Evolutionary conservation across 805 yeast genomes (phyloP).

Genomic region (Sugiyamaella boreocaroliniensis): DNA sequence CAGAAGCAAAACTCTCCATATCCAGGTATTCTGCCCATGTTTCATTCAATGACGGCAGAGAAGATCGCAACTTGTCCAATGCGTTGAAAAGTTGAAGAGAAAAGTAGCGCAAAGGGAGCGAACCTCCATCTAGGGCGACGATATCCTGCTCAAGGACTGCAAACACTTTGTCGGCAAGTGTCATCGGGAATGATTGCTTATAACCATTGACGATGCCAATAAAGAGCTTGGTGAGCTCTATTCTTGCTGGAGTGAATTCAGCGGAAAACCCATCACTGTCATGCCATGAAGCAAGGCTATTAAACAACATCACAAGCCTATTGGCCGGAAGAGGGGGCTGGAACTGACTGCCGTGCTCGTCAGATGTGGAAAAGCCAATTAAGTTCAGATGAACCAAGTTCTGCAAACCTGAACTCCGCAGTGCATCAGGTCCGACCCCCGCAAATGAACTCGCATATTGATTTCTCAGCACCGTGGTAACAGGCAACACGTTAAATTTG

Average conservation of each 20-base stretch:
- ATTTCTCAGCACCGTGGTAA: slow-evolving; percentile 46
- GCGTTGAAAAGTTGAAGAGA: slow-evolving; percentile 40
- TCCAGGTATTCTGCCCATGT: not conserved
- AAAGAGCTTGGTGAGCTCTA: slow-evolving; percentile 45
- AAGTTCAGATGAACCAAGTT: slow-evolving; percentile 44
- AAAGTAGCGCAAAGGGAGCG: slow-evolving; percentile 39
- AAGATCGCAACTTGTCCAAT: slow-evolving; percentile 17
- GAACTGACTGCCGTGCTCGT: slow-evolving; percentile 21
- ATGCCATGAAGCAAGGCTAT: slow-evolving; percentile 49
- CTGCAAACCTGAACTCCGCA: slow-evolving; percentile 1
- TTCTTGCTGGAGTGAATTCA: slow-evolving; percentile 45
- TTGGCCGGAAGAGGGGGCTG: slow-evolving; percentile 52
- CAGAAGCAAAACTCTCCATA: not conserved
- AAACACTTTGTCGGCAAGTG: slow-evolving; percentile 8
- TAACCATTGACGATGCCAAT: slow-evolving; percentile 3
- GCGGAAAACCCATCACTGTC: slow-evolving; percentile 57
- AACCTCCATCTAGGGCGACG: slow-evolving; percentile 4
- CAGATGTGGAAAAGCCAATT: slow-evolving; percentile 40
- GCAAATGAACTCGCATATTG: slow-evolving; percentile 58
- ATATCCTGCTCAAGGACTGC: slow-evolving; percentile 18
- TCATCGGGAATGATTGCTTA: not conserved
- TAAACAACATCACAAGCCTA: slow-evolving; percentile 56
- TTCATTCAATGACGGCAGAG: not conserved
- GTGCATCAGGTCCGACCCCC: not conserved
- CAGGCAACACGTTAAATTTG: slow-evolving; percentile 4